Evolutionary conservation across 31 red algal species (phyloP).

Genomic region (Odonthalia washingtoniensis): DNA sequence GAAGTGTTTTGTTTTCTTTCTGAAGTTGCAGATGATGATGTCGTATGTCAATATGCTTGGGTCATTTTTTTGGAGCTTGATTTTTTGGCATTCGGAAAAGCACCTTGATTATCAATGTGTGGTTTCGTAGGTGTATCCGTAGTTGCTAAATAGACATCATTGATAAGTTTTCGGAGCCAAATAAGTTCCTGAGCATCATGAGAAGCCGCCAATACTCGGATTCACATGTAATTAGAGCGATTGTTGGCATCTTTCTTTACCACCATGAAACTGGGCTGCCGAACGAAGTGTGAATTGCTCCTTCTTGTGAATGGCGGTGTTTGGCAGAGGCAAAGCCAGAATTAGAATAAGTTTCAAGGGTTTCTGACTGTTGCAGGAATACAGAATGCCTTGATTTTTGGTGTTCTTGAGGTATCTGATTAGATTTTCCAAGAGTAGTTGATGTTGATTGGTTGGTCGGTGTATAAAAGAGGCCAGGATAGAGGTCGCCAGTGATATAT

Average conservation of each 20-base stretch:
- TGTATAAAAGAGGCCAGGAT: not conserved
- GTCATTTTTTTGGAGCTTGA: slow-evolving; percentile 1
- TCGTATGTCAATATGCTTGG: slow-evolving; percentile 16
- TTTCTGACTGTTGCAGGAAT: not conserved
- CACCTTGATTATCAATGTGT: not conserved
- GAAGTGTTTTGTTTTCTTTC: not conserved
- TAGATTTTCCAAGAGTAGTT: not conserved
- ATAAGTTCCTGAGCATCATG: not conserved
- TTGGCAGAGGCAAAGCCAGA: not conserved
- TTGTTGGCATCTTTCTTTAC: not conserved
- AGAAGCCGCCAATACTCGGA: slow-evolving; percentile 40
- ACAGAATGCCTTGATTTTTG: not conserved
- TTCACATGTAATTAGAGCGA: not conserved
- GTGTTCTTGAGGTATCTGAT: slow-evolving; percentile 18
- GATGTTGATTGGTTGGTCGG: not conserved
- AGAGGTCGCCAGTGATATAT: slow-evolving; percentile 2
- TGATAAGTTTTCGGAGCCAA: slow-evolving; percentile 19
- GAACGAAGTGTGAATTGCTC: not conserved
- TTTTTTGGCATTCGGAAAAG: not conserved
- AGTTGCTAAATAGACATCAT: not conserved
- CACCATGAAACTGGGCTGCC: not conserved
- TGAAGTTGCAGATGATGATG: slow-evolving; percentile 1
- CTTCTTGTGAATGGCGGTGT: slow-evolving; percentile 11
- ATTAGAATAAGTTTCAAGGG: not conserved
- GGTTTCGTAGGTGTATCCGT: not conserved